Percentiles rank a stretch among this genome's conserved stretches.
These are phyloP conservation scores for Lepiota brunneoincarnata DNA, from an alignment of 768 basidiomycete genomes.

Conservation along the genomic window DNA sequence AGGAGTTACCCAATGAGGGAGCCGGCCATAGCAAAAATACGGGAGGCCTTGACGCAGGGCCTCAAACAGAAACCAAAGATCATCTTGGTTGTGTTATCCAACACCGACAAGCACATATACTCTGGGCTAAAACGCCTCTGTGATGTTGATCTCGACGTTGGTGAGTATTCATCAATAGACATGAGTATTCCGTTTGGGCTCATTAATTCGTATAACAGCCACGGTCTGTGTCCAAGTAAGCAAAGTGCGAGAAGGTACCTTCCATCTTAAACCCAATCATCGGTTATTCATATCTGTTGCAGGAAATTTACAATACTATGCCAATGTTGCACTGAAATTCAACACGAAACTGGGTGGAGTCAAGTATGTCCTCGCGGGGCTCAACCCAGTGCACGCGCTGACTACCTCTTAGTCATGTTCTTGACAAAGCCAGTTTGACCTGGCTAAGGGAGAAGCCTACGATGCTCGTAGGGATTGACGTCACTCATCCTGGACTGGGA, in stretches of 20 bases:
- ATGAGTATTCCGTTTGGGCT: not conserved
- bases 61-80: constrained; percentile 50
- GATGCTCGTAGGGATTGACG: constrained; percentile 82
- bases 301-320: constrained; percentile 70
- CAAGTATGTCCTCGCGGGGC: constrained; percentile 45
- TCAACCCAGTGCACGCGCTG: constrained; percentile 3
- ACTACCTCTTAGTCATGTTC: constrained; percentile 32
- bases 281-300: constrained; percentile 19
- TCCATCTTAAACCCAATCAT: constrained; percentile 23
- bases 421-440: constrained; percentile 48
- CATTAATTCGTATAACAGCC: constrained; percentile 26
- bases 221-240: constrained; percentile 73
- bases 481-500: constrained; percentile 78
- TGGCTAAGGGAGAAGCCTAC: constrained; percentile 64
- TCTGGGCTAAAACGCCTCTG: constrained; percentile 72
- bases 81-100: constrained; percentile 65
- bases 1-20: constrained; percentile 54
- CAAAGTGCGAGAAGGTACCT: constrained; percentile 59
- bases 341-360: constrained; percentile 83
- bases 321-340: constrained; percentile 79
- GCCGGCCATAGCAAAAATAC: constrained; percentile 45
- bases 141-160: constrained; percentile 62
- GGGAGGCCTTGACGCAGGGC: constrained; percentile 30
- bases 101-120: constrained; percentile 72
- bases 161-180: constrained; percentile 21